phyloP scores from a whole-genome alignment of 2,329 filamentous ascomycete genomes.

The Alternaria gansuensis region DNA sequence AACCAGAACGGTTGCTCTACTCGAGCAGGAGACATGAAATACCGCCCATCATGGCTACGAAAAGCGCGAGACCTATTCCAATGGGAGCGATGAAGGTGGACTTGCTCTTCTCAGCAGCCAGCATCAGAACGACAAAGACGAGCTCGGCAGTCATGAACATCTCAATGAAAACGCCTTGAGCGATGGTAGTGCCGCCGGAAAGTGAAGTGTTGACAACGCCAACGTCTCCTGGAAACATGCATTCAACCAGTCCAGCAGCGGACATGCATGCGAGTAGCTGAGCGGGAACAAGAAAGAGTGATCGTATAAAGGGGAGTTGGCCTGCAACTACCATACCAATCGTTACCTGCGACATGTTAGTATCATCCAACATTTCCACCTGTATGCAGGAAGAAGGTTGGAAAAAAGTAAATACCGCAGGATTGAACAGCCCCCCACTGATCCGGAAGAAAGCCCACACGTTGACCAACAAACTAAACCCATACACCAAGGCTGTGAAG shows the following conservation, averaged over 20 bases:
- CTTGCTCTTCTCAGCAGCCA: conserved; percentile 45
- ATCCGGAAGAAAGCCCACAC: conserved; percentile 48
- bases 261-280: conserved; percentile 39
- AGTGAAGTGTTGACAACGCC: conserved; percentile 34
- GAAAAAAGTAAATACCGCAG: conserved; percentile 25
- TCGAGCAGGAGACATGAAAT: conserved; percentile 9
- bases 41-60: conserved; percentile 43
- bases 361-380: not conserved
- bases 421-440: conserved; percentile 34
- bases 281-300: conserved; percentile 31
- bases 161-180: conserved; percentile 33
- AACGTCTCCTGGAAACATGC: conserved; percentile 38
- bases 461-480: conserved; percentile 43
- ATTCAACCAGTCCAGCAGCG: conserved; percentile 35
- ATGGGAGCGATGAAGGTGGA: conserved; percentile 37
- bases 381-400: not conserved
- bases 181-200: conserved; percentile 28
- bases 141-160: conserved; percentile 38
- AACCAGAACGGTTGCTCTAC: not conserved
- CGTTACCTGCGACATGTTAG: conserved; percentile 28
- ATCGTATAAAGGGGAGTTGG: conserved; percentile 29
- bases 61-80: conserved; percentile 34
- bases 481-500: conserved; percentile 44
- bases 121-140: conserved; percentile 41
- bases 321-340: conserved; percentile 37